Base-by-base conservation (phyloP, 345 rosid species). In the Brassica napus region DNA sequence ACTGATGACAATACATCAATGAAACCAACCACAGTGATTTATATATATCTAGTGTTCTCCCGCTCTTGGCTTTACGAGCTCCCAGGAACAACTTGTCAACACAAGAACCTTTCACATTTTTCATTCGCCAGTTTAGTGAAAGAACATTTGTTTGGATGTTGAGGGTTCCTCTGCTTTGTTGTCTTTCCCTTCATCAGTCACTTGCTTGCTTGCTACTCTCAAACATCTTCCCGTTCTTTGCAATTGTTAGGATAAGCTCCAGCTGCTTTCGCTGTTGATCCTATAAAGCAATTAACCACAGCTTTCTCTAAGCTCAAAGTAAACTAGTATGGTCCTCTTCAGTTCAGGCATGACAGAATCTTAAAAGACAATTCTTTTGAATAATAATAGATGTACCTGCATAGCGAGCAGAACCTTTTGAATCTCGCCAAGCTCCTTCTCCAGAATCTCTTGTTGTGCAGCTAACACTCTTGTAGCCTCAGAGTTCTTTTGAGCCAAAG, bases 211-310 rank as follows among this genome's bases (percentile, higher is more conserved):
- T 82, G 75, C 12, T 75, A 42, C 78, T 86, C 39, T 90, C 92
- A 82, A 82, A 86, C 72, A 91, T 77, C 76, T 89, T 93, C 21
- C 88, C 86, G 30, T 76, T 82, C 84, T 88, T 93, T 15, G 86
- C 92, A 52, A 93, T 82, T 30, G 91, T 94, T 76, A 93, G 90
- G 80, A 95, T 87, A 61, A 93, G 85, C 66, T 91, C 97, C 2
- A 95, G 93, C 76, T 95, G 99, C 78, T 91, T 93, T 70, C 85
- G 84, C 68, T 95, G 99, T 68, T 93, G 99, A 60, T 93, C 97
- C 99, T 95, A 73, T 81, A 86, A 54, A 44, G 0, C 18, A 18
- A 18, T 18, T 18, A 18, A 18, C 18, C 18, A 18, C 18, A 18
- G 18, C 18, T 18, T 18, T 18, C 18, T 18, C 18, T 18, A 18